Evolutionary conservation across 2,329 filamentous ascomycete genomes (phyloP), one percentile per base, ranked within the genome.

Genomic region (Aureobasidium sp.): DNA sequence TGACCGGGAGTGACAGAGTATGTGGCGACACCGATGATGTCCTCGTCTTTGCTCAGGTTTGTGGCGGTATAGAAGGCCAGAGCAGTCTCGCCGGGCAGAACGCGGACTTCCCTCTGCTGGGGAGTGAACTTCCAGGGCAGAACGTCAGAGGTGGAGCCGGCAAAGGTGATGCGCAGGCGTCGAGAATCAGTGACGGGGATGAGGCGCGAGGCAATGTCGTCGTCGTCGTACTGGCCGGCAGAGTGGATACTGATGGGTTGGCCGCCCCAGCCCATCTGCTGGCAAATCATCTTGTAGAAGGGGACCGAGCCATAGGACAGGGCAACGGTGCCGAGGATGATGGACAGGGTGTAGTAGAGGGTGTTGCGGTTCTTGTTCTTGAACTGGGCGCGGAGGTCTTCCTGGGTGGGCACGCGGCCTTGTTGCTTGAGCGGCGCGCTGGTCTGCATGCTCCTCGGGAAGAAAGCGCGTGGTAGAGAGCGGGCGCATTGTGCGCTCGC

Each of bases 51-150:
- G 63, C 89, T 90, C 65, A 84, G 87, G 78, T 99, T 99, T 60
- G 91, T 96, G 13, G 94, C 94, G 7, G 90, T 99, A 77, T 96
- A 99, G 74, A 99, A 99, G 3, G 95, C 94, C 65, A 99, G 79
- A 4, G 94, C 94, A 2, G 94, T 99, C 79, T 99, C 94, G 65
- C 95, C 95, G 0, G 94, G 95, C 1, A 97, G 80, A 1, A 99
- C 93, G 60, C 90, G 85, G 57, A 99, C 94, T 78, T 99, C 94
- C 61, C 93, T 89, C 78, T 99, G 94, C 75, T 99, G 94, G 1
- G 94, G 94, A 1, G 85, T 85, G 74, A 99, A 99, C 73, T 96
- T 96, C 94, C 94, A 99, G 0, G 93, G 92, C 29, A 99, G 81
- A 0, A 96, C 86, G 71, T 97, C 94, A 1, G 93, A 97, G 1